Percentiles rank a stretch among this genome's conserved stretches.
Conservation (phyloP, 331 rosid species). For the Cydonia oblonga region DNA sequence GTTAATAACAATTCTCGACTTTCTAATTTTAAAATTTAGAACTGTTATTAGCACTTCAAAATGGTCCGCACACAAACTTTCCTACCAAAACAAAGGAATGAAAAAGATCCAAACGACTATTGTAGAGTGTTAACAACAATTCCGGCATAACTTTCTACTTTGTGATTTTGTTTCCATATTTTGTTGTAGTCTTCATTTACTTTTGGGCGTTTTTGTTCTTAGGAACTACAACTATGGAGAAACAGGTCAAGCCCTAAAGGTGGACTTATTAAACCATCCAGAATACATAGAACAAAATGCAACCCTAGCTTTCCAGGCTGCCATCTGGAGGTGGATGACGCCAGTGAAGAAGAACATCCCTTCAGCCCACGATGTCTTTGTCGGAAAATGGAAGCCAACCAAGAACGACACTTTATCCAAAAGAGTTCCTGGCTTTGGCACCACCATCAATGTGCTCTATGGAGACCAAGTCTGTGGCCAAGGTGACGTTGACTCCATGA, state of each 20-base stretch:
- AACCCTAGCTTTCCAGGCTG: slow-evolving; percentile 44
- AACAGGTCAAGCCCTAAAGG: slow-evolving; percentile 38
- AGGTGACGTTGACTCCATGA: slow-evolving; percentile 36
- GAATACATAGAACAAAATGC: slow-evolving; percentile 45
- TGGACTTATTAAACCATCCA: slow-evolving; percentile 42
- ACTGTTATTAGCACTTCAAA: neutral
- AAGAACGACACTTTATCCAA: slow-evolving; percentile 49
- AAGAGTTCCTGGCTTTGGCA: slow-evolving; percentile 37
- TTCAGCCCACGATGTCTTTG: slow-evolving; percentile 45
- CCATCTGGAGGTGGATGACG: slow-evolving; percentile 53
- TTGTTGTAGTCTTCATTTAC: neutral
- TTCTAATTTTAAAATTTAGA: too few species aligned
- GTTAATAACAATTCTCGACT: neutral
- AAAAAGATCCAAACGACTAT: too few species aligned
- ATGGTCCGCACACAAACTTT: neutral
- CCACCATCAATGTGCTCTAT: slow-evolving; percentile 41
- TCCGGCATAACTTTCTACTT: neutral
- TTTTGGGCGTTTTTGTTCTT: neutral
- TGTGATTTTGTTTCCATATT: neutral
- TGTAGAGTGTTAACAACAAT: too few species aligned
- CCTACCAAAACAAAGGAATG: neutral
- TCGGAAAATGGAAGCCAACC: slow-evolving; percentile 51
- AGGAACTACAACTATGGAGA: slow-evolving; percentile 51
- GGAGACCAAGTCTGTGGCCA: slow-evolving; percentile 35
- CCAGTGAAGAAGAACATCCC: slow-evolving; percentile 39